Base-by-base conservation (phyloP, 805 yeast genomes). In the Wickerhamiella hasegawae region DNA sequence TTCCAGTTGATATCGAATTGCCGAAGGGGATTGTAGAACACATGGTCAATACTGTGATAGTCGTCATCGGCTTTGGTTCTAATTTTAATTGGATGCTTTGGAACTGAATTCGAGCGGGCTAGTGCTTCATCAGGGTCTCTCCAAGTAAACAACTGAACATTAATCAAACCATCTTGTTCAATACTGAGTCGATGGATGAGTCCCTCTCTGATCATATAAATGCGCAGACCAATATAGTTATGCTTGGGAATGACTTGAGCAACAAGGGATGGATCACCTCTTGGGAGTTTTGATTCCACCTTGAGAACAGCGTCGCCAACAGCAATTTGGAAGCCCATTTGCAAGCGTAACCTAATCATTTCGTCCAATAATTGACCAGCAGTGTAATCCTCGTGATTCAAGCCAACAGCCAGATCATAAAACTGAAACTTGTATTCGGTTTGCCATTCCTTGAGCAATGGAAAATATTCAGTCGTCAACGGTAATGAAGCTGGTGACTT, bases 401-500 rank as follows among this genome's bases (percentile, higher is more conserved):
- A 49, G 5, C 76, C 62, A 2, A 84, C 76, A 2, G 49, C 41
- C 11, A 47, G 19, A 18, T 79, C 80, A 51, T 90, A 92, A n/a
- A 77, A 74, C 45, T 85, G 80, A 46, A 82, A 76, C 1, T 80
- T 71, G 54, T 75, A 87, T 41, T 80, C 75, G 3, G 65, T 64
- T 32, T 76, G 71, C 51, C 85, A 74, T 38, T 81, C 84, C 4
- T 63, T 61, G 10, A 64, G 58, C 0, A 76, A 54, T 0, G 97
- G 96, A 47, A 85, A 85, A 8, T 76, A 65, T 2, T 78, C 71
- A 0, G 92, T 73, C 2, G 83, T 73, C 0, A 81, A 60, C 0
- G 99, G 99, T 18, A 90, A 60, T 5, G 93, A 77, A 0, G 97
- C 96, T 0, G 99, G 99, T 0, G 95, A 73, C 11, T 84, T 76